phyloP scores from a whole-genome alignment of 2,329 filamentous ascomycete genomes.

The Verticillium alfalfae region DNA sequence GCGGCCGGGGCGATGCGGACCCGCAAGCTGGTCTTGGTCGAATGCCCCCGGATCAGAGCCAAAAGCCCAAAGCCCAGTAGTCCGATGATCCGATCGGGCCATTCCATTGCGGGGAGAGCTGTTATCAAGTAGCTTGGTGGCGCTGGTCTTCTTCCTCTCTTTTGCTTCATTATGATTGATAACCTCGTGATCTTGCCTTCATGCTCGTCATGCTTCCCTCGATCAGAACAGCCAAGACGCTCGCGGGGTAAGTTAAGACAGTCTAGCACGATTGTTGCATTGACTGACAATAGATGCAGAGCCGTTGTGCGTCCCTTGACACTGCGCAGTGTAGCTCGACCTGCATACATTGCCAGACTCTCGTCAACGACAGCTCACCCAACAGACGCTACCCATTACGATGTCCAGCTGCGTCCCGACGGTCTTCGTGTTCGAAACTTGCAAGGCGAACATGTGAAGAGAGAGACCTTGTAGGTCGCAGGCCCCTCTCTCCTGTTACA shows the following conservation, averaged over 20 bases:
- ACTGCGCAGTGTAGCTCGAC: not conserved
- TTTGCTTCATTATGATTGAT: not conserved
- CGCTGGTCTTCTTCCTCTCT: not conserved
- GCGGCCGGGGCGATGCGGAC: not conserved
- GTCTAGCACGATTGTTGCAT: not conserved
- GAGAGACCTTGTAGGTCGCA: conserved; percentile 10
- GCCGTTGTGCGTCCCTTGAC: not conserved
- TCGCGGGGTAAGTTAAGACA: not conserved
- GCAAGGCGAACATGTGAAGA: not conserved
- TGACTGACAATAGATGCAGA: not conserved
- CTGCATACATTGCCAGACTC: not conserved
- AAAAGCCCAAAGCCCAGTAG: not conserved
- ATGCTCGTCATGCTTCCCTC: not conserved
- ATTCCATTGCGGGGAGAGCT: not conserved
- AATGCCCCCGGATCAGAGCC: not conserved
- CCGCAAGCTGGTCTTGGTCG: not conserved
- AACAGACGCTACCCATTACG: not conserved
- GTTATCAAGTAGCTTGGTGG: not conserved
- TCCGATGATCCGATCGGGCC: not conserved
- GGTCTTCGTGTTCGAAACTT: conserved; percentile 5
- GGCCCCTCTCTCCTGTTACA: not conserved
- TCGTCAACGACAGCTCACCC: not conserved
- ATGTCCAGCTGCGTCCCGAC: conserved; percentile 1
- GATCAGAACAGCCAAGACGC: not conserved
- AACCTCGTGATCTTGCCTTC: not conserved